Evolutionary conservation across 2,329 filamentous ascomycete species (phyloP).

Genomic region (Hypoxylon sp.): DNA sequence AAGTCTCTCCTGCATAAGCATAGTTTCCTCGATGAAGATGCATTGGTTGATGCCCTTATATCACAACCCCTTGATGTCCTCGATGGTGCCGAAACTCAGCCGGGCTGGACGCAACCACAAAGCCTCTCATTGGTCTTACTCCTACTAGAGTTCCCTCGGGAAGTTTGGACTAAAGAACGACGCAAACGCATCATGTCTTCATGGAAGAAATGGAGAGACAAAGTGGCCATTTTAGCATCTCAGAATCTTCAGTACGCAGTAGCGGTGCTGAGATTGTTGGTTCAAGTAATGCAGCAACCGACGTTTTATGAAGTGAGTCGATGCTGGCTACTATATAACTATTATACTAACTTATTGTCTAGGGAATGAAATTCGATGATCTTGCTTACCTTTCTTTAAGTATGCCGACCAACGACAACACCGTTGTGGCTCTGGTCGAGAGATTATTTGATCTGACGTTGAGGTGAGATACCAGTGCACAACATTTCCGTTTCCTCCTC

Average conservation of each 20-base stretch:
- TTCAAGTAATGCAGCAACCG: constrained; percentile 44
- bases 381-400: constrained; percentile 40
- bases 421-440: constrained; percentile 34
- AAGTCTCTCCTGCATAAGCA: constrained; percentile 38
- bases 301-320: constrained; percentile 45
- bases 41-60: constrained; percentile 41
- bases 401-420: constrained; percentile 26
- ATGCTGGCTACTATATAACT: not conserved
- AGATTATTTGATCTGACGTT: constrained; percentile 42
- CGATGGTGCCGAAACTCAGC: constrained; percentile 30
- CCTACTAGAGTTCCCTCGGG: constrained; percentile 42
- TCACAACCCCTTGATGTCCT: constrained; percentile 40
- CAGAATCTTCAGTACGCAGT: constrained; percentile 37
- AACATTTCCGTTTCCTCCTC: not conserved
- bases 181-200: constrained; percentile 47
- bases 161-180: constrained; percentile 42
- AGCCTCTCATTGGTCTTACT: constrained; percentile 35
- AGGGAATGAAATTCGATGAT: constrained; percentile 46
- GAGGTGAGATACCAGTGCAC: constrained; percentile 34
- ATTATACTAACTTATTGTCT: constrained; percentile 18
- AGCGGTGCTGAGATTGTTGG: constrained; percentile 41
- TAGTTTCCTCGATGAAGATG: constrained; percentile 42
- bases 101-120: constrained; percentile 41
- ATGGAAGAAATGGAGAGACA: constrained; percentile 43
- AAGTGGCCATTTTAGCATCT: constrained; percentile 34